A percentile compares a stretch with the other conserved stretches of the same genome.
These are phyloP conservation scores for Angophora floribunda DNA, from an alignment of 345 rosid genomes.

Conservation along the genomic window DNA sequence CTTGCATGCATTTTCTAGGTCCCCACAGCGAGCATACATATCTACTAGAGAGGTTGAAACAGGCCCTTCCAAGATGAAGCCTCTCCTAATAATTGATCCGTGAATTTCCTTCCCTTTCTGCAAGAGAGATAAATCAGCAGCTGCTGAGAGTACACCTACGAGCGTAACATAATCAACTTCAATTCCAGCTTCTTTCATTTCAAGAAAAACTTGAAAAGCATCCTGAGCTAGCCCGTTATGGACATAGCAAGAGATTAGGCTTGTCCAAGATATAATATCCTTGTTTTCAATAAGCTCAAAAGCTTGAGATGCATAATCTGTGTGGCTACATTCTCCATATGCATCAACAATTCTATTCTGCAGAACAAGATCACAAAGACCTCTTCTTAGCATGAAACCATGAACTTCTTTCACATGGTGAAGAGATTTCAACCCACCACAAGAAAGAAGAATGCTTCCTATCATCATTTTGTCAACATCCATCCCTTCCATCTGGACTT, in stretches of 20 bases:
- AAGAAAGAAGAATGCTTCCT: slow-evolving; percentile 62
- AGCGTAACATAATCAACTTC: slow-evolving; percentile 59
- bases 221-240: slow-evolving; percentile 45
- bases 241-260: slow-evolving; percentile 70
- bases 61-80: slow-evolving; percentile 48
- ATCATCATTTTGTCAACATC: slow-evolving; percentile 59
- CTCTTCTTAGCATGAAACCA: slow-evolving; percentile 47
- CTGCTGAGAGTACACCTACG: slow-evolving; percentile 51
- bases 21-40: slow-evolving; percentile 82
- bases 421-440: slow-evolving; percentile 34
- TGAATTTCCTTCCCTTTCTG: slow-evolving; percentile 78
- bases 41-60: slow-evolving; percentile 55
- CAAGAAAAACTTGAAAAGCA: slow-evolving; percentile 37
- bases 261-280: slow-evolving; percentile 87
- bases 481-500: slow-evolving; percentile 31
- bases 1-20: slow-evolving; percentile 38
- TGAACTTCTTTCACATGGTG: slow-evolving; percentile 54
- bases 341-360: slow-evolving; percentile 51
- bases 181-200: slow-evolving; percentile 36
- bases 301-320: slow-evolving; percentile 44
- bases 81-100: slow-evolving; percentile 44
- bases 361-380: slow-evolving; percentile 46
- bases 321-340: slow-evolving; percentile 54
- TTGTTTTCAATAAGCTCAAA: slow-evolving; percentile 44
- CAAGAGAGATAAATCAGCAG: slow-evolving; percentile 49